Evolutionary conservation across 2,329 filamentous ascomycete species (phyloP), one percentile per base, ranked within the genome.

Genomic region (Blastomyces percursus): DNA sequence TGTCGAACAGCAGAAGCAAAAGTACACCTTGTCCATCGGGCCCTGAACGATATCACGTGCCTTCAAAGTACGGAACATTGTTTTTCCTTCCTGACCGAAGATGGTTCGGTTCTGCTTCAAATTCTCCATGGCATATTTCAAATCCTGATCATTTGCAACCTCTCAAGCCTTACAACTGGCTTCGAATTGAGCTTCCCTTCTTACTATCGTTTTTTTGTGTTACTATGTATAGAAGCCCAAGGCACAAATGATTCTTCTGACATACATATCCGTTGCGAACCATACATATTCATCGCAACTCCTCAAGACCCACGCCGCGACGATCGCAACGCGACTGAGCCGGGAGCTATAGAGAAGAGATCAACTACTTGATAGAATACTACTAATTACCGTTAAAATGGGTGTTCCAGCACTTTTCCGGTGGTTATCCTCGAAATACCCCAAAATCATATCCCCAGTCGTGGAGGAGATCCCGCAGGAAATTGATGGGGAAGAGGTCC

Each of bases 391-490:
- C 52, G n/a, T 42, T 67, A 72, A 66, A 63, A 96, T 96, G 91
- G 91, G 91, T 88, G 92, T 96, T 71, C 91, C 91, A 69, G 91
- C 92, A 65, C 88, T 94, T 67, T 97, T 96, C 77, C 84, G 92
- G 84, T 99, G 92, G 91, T 86, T 97, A 64, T 96, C 91, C 76
- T 89, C 87, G 79, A 97, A 95, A 74, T 96, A 97, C 73, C 94
- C 94, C 65, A 97, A 97, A 79, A 99, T 97, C 73, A 90, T 97
- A 67, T 94, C 90, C 11, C 84, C 88, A 7, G 94, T 99, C 61
- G 83, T 92, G 62, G 94, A 99, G 79, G 90, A 96, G 66, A 82
- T 85, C 68, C 89, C 92, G 11, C 81, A 88, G 62, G 86, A 86
- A 67, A 85, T 97, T 75, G 90, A 96, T 82, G 93, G 91, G 67